These are phyloP conservation scores for Zymoseptoria pseudotritici DNA, from an alignment of 2,329 filamentous ascomycete species.

Conservation along the genomic window DNA sequence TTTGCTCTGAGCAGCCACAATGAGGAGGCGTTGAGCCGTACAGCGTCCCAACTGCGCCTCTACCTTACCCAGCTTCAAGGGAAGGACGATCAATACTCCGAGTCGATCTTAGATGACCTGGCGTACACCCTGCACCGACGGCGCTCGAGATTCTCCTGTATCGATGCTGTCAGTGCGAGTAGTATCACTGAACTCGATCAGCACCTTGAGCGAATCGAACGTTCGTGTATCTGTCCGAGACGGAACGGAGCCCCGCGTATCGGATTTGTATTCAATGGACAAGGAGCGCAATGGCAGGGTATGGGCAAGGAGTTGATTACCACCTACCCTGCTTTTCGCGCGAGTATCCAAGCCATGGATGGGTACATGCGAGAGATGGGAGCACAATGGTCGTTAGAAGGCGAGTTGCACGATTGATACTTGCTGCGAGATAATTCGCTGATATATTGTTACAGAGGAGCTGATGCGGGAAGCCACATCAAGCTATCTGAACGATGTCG, in stretches of 20 bases:
- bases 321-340: not conserved
- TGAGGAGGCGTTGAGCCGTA: not conserved
- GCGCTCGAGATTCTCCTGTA: not conserved
- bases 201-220: not conserved
- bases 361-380: too few relatives aligned
- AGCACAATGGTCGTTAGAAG: too few relatives aligned
- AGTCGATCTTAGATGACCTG: too few relatives aligned
- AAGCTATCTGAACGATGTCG: not conserved
- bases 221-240: not conserved
- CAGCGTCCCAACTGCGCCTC: not conserved
- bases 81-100: not conserved
- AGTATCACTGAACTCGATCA: not conserved
- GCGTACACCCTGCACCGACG: too few relatives aligned
- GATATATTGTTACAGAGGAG: too few relatives aligned
- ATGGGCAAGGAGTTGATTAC: conserved; percentile 12
- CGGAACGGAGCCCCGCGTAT: not conserved
- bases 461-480: too few relatives aligned
- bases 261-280: conserved; percentile 10
- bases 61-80: not conserved
- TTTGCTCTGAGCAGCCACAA: not conserved
- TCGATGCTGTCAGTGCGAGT: not conserved
- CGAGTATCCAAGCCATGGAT: too few relatives aligned
- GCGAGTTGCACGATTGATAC: too few relatives aligned
- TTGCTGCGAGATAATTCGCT: too few relatives aligned
- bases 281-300: conserved; percentile 11